phyloP scores from a whole-genome alignment of 2,329 filamentous ascomycete genomes.

The Aspergillus fischeri region DNA sequence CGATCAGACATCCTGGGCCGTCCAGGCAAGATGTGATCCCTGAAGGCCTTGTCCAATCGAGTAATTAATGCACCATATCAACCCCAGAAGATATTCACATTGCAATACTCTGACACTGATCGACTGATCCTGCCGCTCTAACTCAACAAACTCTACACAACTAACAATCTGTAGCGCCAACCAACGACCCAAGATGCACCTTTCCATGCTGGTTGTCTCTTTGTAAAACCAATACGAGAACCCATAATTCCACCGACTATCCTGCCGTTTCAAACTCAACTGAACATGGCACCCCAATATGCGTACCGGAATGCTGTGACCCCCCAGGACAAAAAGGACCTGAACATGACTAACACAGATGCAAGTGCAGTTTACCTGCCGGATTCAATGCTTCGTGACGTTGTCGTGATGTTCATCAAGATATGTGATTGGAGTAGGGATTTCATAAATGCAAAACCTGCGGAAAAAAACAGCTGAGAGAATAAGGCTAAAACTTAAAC shows the following conservation, averaged over 20 bases:
- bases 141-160: background rate
- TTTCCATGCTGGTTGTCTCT: background rate
- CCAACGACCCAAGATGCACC: background rate
- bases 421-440: slow-evolving; percentile 15
- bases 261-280: background rate
- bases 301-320: background rate
- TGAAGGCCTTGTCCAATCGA: background rate
- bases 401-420: slow-evolving; percentile 15
- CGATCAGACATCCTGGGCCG: background rate
- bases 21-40: background rate
- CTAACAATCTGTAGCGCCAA: background rate
- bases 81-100: background rate
- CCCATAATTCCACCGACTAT: background rate
- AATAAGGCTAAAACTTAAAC: slow-evolving; percentile 1
- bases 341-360: background rate
- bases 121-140: background rate
- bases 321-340: background rate
- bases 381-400: slow-evolving; percentile 10
- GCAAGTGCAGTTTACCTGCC: background rate
- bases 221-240: background rate
- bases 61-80: background rate
- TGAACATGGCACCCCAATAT: background rate
- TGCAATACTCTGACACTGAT: background rate
- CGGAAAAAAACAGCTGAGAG: slow-evolving; percentile 6
- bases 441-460: slow-evolving; percentile 15